Percentiles rank a stretch among this genome's conserved stretches.
These are phyloP conservation scores for Corinectria fuckeliana DNA, from an alignment of 2,329 filamentous ascomycete species.

Conservation along the genomic window DNA sequence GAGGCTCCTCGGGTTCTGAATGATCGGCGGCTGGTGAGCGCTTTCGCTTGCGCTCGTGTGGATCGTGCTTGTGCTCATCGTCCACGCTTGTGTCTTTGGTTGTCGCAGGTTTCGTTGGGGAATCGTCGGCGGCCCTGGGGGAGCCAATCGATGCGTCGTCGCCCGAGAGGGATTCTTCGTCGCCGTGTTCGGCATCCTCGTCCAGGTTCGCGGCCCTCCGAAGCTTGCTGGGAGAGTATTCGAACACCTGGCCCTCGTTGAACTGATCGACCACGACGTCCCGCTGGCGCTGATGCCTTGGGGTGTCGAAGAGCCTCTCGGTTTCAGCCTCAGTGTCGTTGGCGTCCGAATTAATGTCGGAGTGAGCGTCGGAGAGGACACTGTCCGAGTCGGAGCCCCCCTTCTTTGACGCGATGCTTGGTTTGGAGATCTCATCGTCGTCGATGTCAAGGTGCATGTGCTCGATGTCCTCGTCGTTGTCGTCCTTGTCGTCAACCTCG, in stretches of 20 bases:
- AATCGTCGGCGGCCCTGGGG: conserved; percentile 47
- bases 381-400: conserved; percentile 55
- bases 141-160: conserved; percentile 49
- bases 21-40: conserved; percentile 54
- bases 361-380: conserved; percentile 62
- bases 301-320: conserved; percentile 90
- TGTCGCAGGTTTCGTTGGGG: conserved; percentile 43
- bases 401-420: conserved; percentile 36
- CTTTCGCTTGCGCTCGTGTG: conserved; percentile 56
- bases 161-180: conserved; percentile 50
- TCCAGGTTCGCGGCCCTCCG: conserved; percentile 55
- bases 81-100: conserved; percentile 39
- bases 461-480: conserved; percentile 72
- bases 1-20: conserved; percentile 55
- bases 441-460: conserved; percentile 57
- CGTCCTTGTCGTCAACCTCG: conserved; percentile 84
- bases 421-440: conserved; percentile 41
- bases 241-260: conserved; percentile 60
- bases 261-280: conserved; percentile 66
- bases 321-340: conserved; percentile 89
- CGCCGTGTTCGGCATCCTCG: conserved; percentile 46
- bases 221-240: conserved; percentile 79
- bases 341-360: conserved; percentile 49
- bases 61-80: conserved; percentile 43
- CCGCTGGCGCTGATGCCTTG: conserved; percentile 68